Conservation (phyloP, 2,329 filamentous ascomycete species). For the Boeremia lycopersici region DNA sequence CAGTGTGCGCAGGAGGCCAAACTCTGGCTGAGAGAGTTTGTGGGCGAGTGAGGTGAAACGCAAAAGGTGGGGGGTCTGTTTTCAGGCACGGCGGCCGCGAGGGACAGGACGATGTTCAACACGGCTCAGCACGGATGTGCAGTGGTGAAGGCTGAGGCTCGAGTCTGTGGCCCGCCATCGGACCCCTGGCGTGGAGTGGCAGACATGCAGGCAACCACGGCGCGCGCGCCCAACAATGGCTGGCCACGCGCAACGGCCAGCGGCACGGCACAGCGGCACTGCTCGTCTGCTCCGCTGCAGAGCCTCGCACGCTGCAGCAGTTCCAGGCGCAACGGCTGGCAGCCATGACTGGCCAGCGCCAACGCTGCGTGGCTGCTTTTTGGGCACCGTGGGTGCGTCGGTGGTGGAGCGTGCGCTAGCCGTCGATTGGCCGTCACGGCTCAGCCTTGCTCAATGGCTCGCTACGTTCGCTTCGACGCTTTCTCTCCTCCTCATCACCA, state of each 20-base stretch:
- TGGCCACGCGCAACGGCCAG: neutral
- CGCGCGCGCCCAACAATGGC: constrained; percentile 11
- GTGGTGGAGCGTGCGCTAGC: constrained; percentile 8
- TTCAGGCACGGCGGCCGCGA: neutral
- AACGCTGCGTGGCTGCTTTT: constrained; percentile 7
- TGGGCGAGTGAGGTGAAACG: constrained; percentile 26
- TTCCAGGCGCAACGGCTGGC: neutral
- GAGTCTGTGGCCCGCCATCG: neutral
- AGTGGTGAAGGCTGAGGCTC: neutral
- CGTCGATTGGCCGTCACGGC: constrained; percentile 13
- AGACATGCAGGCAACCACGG: constrained; percentile 5
- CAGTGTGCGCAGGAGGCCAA: constrained; percentile 3
- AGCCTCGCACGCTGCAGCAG: neutral
- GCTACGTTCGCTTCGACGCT: constrained; percentile 20
- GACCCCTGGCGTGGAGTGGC: neutral
- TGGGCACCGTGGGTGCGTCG: constrained; percentile 5
- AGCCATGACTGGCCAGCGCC: neutral
- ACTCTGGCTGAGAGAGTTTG: constrained; percentile 23
- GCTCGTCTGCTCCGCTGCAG: neutral
- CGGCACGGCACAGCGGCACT: too few species aligned
- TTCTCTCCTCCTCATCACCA: constrained; percentile 32
- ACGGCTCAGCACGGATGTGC: too few species aligned
- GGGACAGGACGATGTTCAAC: too few species aligned
- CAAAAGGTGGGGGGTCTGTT: constrained; percentile 8
- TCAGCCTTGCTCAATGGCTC: constrained; percentile 25